Evolutionary conservation across 306 rosid species (phyloP), one percentile per base, ranked within the genome.

Genomic region (Corylus heterophylla): DNA sequence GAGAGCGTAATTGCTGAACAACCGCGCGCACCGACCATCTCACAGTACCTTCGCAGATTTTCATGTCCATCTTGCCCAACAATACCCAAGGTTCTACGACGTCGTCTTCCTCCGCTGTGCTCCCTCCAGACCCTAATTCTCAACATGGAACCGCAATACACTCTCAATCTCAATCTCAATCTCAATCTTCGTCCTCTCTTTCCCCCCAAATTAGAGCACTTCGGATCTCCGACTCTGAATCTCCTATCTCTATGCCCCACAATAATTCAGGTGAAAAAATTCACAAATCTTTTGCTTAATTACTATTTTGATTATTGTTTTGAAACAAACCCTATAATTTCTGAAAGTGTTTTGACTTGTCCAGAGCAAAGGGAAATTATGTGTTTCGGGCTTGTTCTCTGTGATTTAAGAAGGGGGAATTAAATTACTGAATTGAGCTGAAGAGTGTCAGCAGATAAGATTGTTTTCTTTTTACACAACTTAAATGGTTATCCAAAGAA

Each of bases 31-130:
- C 71, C 77, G 73, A 69, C 58, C 61, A 44, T 70, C 66, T 14
- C 77, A 77, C 76, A 29, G 73, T 52, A 12, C 58, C 63, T 79
- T 56, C 83, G 83, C 69, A 82, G 75, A 79, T 71, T 94, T 94
- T 94, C 93, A 95, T 95, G 98, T 92, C 98, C 98, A 95, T 95
- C 97, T 90, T 85, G 97, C 98, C 98, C 82, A 82, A 87, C 66
- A 86, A 89, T 81, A 45, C 89, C 85, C 95, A 92, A 85, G 79
- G 86, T 69, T 75, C 93, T 76, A 73, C 83, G n/a, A 80, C 95
- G 17, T 82, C 95, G 0, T 88, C 93, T 76, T 86, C 97, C 2
- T 80, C 85, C 2, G 58, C 92, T 44, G 31, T 75, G 2, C 45
- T 84, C 27, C 73, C 89, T 83, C 39, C 81, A 0, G 89, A 83